These are phyloP conservation scores for Stromatinia cepivora DNA, from an alignment of 2,329 filamentous ascomycete genomes.

Conservation along the genomic window DNA sequence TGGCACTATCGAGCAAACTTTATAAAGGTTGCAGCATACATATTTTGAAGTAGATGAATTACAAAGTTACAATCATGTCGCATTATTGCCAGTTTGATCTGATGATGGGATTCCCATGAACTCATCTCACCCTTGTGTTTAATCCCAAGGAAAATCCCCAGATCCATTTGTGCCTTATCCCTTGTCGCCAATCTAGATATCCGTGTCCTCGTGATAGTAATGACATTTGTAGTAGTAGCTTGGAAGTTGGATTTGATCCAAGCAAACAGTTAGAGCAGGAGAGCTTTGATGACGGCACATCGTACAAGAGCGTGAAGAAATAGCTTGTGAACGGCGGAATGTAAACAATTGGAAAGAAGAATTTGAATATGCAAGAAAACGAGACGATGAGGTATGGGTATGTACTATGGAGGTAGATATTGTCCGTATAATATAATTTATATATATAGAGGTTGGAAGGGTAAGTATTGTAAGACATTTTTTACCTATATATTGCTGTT, in stretches of 20 bases:
- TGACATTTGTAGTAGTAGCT: neutral
- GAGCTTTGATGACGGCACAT: neutral
- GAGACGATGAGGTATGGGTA: neutral
- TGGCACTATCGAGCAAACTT: neutral
- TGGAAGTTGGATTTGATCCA: neutral
- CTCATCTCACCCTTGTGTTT: too few species aligned
- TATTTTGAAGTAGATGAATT: neutral
- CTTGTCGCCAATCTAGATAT: constrained; percentile 2
- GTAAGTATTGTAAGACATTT: too few species aligned
- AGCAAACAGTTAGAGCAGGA: neutral
- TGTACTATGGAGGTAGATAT: too few species aligned
- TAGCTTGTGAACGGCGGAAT: neutral
- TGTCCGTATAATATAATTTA: too few species aligned
- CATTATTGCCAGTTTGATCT: neutral
- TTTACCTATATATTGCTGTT: too few species aligned
- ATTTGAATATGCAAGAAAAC: neutral
- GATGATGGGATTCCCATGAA: neutral
- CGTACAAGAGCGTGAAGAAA: neutral
- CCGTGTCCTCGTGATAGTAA: neutral
- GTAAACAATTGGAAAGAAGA: neutral
- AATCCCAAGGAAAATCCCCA: neutral
- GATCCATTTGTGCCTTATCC: neutral
- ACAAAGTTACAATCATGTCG: neutral
- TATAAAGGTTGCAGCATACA: too few species aligned
- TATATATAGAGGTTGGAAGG: too few species aligned